Base-by-base conservation (phyloP, 495 filamentous ascomycete genomes). In the Penicillium canescens region DNA sequence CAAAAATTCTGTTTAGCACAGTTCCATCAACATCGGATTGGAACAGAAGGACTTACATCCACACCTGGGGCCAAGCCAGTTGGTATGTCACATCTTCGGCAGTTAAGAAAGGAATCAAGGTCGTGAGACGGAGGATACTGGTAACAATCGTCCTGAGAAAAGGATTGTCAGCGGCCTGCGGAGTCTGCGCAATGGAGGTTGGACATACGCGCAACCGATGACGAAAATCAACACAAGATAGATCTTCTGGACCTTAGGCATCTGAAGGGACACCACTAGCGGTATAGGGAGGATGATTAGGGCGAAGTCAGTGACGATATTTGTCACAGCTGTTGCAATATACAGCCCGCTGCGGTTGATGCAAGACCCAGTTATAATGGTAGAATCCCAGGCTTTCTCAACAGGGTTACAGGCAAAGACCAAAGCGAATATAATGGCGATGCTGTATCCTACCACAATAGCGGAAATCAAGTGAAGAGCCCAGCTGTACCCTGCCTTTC, bases 381-480 rank as follows among this genome's bases (percentile, higher is more conserved):
- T 49, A 14, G 34, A n/a, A 18, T 72, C 49, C 73, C 75, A 78
- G 42, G 56, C 60, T 42, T 59, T 66, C 13, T 53, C 51, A 34
- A 78, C 23, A 5, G 73, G 73, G 40, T 51, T 56, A 60, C 75
- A 78, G 26, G 68, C 71, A 33, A 78, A 73, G 20, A 78, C 65
- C 20, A 71, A 54, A 1, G 69, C 60, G 9, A 73, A 50, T 9
- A 53, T 43, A 3, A 73, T 47, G 9, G 59, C 66, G 36, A 69
- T 41, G 31, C 60, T 71, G 43, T 70, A 73, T 12, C 61, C 61
- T 9, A 38, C 41, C n/a, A 73, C 54, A 36, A 73, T 35, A 6
- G 37, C 42, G 2, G 56, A 47, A 6, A 65, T 54, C 3, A 52
- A 14, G 26, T 61, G 50, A 11, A 68, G 62, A 9, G 35, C 23